A percentile compares a stretch with the other conserved stretches of the same genome.
Evolutionary conservation across 2,329 filamentous ascomycete species (phyloP).

Genomic region (Rhinocladiella similis): DNA sequence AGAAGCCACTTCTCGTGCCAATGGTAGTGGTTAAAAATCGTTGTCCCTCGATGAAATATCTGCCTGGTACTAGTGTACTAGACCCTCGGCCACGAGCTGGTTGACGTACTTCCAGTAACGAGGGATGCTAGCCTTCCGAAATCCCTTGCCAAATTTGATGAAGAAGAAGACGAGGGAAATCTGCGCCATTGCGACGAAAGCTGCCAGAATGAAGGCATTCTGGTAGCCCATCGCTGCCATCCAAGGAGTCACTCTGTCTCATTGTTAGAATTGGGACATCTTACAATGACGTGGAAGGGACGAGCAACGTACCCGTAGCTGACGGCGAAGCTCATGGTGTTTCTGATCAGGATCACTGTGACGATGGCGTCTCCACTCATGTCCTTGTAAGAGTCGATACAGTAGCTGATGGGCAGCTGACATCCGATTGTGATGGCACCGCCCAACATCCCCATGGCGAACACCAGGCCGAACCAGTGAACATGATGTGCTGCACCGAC

Average conservation of each 20-base stretch:
- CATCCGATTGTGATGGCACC: slow-evolving; percentile 46
- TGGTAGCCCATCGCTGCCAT: slow-evolving; percentile 42
- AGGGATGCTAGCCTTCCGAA: neutral
- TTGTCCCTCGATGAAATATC: too few relatives aligned
- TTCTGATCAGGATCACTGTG: slow-evolving; percentile 51
- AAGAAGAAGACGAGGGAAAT: slow-evolving; percentile 47
- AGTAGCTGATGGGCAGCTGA: slow-evolving; percentile 47
- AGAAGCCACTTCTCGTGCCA: too few relatives aligned
- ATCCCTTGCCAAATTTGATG: slow-evolving; percentile 50
- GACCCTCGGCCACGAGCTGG: neutral
- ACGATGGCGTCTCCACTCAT: slow-evolving; percentile 52
- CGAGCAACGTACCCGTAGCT: slow-evolving; percentile 39
- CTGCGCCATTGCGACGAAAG: slow-evolving; percentile 39
- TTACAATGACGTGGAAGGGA: neutral
- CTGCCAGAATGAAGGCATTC: slow-evolving; percentile 47
- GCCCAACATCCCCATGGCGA: slow-evolving; percentile 51
- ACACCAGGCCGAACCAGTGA: slow-evolving; percentile 53
- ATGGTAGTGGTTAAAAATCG: too few relatives aligned
- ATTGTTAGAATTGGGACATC: neutral
- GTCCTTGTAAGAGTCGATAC: slow-evolving; percentile 51
- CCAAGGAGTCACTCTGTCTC: slow-evolving; percentile 43
- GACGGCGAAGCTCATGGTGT: slow-evolving; percentile 53
- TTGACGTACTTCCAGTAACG: neutral
- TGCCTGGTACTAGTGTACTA: neutral
- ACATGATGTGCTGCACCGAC: slow-evolving; percentile 50